Evolutionary conservation across 495 filamentous ascomycete species (phyloP).

Genomic region (Aspergillus steynii): DNA sequence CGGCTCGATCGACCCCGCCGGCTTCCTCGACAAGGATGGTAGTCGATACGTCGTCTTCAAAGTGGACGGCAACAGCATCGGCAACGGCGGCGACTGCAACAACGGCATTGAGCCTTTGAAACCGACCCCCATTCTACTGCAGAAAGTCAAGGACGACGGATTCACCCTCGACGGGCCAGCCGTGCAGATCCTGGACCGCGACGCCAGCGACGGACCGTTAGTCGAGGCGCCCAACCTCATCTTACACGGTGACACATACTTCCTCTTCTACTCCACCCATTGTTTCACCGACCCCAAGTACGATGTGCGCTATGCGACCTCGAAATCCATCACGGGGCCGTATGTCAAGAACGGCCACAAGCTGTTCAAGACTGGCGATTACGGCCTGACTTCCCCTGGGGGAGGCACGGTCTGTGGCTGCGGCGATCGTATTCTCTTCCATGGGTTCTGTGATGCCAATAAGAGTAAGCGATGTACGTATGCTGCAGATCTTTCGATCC

Average conservation of each 20-base stretch:
- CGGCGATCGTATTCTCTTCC: slow-evolving; percentile 50
- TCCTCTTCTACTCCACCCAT: slow-evolving; percentile 63
- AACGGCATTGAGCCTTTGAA: slow-evolving; percentile 50
- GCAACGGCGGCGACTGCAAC: slow-evolving; percentile 57
- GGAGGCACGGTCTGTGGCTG: slow-evolving; percentile 49
- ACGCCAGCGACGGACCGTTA: slow-evolving; percentile 54
- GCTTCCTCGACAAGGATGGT: slow-evolving; percentile 52
- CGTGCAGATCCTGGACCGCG: slow-evolving; percentile 55
- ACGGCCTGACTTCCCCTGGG: slow-evolving; percentile 49
- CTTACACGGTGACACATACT: slow-evolving; percentile 45
- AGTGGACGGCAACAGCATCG: slow-evolving; percentile 60
- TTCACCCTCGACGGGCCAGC: slow-evolving; percentile 49
- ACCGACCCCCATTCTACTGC: slow-evolving; percentile 59
- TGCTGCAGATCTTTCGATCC: slow-evolving; percentile 35
- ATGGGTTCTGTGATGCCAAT: slow-evolving; percentile 44
- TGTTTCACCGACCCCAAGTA: slow-evolving; percentile 54
- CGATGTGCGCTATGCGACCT: slow-evolving; percentile 55
- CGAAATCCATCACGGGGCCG: slow-evolving; percentile 45
- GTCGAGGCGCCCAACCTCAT: slow-evolving; percentile 62
- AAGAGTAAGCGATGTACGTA: slow-evolving; percentile 38
- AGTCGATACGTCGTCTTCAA: slow-evolving; percentile 59
- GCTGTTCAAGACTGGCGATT: slow-evolving; percentile 42
- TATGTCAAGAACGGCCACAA: slow-evolving; percentile 42
- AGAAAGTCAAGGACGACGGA: slow-evolving; percentile 53
- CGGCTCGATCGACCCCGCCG: slow-evolving; percentile 58